phyloP scores from a whole-genome alignment of 2,329 filamentous ascomycete species.

The Nothophoma quercina region DNA sequence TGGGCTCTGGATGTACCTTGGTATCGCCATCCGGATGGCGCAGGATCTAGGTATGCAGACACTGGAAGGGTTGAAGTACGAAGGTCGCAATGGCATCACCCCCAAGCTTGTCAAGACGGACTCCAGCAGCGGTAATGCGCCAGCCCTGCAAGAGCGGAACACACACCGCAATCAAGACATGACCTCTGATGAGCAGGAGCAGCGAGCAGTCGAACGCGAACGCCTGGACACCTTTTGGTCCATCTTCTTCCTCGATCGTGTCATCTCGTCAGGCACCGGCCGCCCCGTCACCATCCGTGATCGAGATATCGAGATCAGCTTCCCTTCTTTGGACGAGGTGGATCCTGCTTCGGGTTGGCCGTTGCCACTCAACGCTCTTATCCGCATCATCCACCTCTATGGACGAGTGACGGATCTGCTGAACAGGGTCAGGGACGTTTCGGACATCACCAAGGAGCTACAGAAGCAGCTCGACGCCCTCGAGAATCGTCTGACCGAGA shows the following conservation, averaged over 20 bases:
- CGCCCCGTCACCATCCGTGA: conserved; percentile 83
- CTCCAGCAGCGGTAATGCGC: conserved; percentile 54
- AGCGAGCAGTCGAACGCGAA: conserved; percentile 76
- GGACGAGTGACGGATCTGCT: conserved; percentile 83
- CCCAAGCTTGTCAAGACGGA: conserved; percentile 61
- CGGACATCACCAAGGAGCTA: conserved; percentile 78
- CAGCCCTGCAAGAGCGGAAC: conserved; percentile 57
- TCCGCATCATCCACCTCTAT: conserved; percentile 86
- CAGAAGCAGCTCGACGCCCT: conserved; percentile 76
- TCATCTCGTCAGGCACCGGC: conserved; percentile 87
- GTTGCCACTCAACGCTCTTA: conserved; percentile 78
- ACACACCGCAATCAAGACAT: conserved; percentile 55
- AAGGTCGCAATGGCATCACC: conserved; percentile 63
- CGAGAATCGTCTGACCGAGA: conserved; percentile 78
- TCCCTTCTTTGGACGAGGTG: conserved; percentile 65
- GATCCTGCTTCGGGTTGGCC: conserved; percentile 71
- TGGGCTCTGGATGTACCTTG: conserved; percentile 92
- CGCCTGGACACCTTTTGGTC: conserved; percentile 89
- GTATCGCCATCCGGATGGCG: conserved; percentile 83
- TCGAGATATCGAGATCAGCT: conserved; percentile 82
- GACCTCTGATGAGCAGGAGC: conserved; percentile 57
- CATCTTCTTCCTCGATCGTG: conserved; percentile 84
- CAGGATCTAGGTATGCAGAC: conserved; percentile 84
- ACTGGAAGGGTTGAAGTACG: conserved; percentile 72
- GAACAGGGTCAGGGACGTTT: conserved; percentile 77